These are phyloP conservation scores for Astragalus membranaceus DNA, from an alignment of 306 rosid genomes.

Conservation along the genomic window DNA sequence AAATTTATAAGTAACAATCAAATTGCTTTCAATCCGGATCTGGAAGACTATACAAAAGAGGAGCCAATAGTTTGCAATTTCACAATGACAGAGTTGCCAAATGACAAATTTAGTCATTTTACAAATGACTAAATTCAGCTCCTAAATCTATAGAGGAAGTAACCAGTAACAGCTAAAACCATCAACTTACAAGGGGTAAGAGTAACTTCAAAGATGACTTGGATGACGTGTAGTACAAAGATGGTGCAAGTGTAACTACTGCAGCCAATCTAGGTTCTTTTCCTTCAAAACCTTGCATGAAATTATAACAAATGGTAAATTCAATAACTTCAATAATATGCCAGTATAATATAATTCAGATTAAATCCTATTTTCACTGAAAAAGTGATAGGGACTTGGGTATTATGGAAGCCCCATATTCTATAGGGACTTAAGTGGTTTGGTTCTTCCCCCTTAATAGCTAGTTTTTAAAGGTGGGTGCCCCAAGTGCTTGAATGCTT, in stretches of 20 bases:
- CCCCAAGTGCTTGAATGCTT: too few species aligned
- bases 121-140: constrained; percentile 33
- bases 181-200: constrained; percentile 89
- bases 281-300: constrained; percentile 63
- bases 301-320: neutral
- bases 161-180: constrained; percentile 1
- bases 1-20: too few species aligned
- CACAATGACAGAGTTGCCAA: neutral
- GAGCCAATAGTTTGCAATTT: neutral
- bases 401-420: too few species aligned
- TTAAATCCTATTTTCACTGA: too few species aligned
- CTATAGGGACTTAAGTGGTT: too few species aligned
- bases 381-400: neutral
- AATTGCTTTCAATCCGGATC: too few species aligned
- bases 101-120: constrained; percentile 55
- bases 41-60: neutral
- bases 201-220: constrained; percentile 80
- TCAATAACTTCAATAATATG: constrained; percentile 4
- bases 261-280: constrained; percentile 77
- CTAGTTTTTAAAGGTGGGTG: too few species aligned
- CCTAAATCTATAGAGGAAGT: neutral
- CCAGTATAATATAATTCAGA: neutral
- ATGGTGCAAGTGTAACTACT: constrained; percentile 85
- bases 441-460: too few species aligned
- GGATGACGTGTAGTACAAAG: constrained; percentile 89